Evolutionary conservation across 2,329 filamentous ascomycete genomes (phyloP).

Genomic region (Fusarium sp.): DNA sequence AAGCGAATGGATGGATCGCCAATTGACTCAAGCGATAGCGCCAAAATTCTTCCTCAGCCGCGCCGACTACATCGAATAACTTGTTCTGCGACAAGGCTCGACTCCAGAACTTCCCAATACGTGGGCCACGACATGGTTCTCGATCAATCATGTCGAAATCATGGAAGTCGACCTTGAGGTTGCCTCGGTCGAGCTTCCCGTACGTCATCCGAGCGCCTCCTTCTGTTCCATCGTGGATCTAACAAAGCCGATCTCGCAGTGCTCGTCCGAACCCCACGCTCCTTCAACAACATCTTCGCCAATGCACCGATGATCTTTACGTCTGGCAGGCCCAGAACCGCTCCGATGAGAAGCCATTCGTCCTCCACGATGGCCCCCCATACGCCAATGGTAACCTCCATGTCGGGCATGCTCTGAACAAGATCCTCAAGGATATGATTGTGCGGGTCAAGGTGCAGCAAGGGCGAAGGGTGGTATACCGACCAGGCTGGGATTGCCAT

Average conservation of each 20-base stretch:
- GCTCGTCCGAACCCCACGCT: constrained; percentile 60
- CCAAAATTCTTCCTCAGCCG: constrained; percentile 41
- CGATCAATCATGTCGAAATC: constrained; percentile 58
- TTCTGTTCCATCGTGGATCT: constrained; percentile 16
- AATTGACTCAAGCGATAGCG: constrained; percentile 20
- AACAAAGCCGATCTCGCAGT: constrained; percentile 48
- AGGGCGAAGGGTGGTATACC: constrained; percentile 74
- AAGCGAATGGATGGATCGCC: constrained; percentile 17
- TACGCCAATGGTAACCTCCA: constrained; percentile 95
- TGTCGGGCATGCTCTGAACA: constrained; percentile 94
- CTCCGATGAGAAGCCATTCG: constrained; percentile 68
- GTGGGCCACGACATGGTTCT: constrained; percentile 42
- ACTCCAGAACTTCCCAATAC: constrained; percentile 5
- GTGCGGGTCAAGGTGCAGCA: constrained; percentile 79
- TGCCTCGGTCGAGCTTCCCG: constrained; percentile 79
- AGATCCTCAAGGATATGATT: constrained; percentile 95
- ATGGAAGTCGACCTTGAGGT: constrained; percentile 76
- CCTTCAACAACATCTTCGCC: constrained; percentile 68
- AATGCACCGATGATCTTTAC: constrained; percentile 89
- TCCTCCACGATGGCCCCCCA: constrained; percentile 93
- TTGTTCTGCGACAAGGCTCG: constrained; percentile 6
- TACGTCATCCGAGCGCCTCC: constrained; percentile 49
- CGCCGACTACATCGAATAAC: constrained; percentile 7
- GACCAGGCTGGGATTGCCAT: constrained; percentile 98
- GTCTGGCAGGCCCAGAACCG: constrained; percentile 75